Conservation (phyloP, 2,329 filamentous ascomycete genomes). For the Beauveria asiatica region DNA sequence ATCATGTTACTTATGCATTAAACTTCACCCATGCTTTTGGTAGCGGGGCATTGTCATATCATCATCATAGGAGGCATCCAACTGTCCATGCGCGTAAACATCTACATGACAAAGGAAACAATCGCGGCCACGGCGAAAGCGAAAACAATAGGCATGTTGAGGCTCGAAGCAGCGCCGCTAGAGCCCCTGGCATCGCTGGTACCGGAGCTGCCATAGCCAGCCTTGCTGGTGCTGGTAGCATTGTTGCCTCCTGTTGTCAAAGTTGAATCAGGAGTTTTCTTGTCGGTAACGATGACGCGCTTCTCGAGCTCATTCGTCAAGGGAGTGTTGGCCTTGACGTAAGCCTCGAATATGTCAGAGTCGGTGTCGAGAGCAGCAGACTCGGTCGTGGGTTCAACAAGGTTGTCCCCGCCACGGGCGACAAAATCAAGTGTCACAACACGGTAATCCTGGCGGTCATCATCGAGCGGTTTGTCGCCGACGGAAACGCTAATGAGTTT, state of each 20-base stretch:
- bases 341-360: conserved; percentile 44
- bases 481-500: conserved; percentile 46
- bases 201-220: neutral
- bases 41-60: no score
- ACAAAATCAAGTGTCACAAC: conserved; percentile 57
- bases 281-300: conserved; percentile 21
- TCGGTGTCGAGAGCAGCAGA: conserved; percentile 42
- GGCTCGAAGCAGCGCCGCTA: neutral
- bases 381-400: conserved; percentile 33
- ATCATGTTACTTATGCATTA: neutral
- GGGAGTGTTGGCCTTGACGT: conserved; percentile 40
- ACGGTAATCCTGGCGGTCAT: conserved; percentile 37
- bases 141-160: neutral
- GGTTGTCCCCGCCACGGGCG: conserved; percentile 54
- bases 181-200: neutral
- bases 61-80: neutral
- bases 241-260: neutral
- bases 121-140: neutral
- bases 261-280: neutral
- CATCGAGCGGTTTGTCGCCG: conserved; percentile 37
- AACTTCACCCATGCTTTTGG: neutral
- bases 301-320: conserved; percentile 41
- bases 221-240: neutral
- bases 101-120: neutral
- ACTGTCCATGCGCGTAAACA: neutral